These are phyloP conservation scores for Dioszegia crocea DNA, from an alignment of 768 basidiomycete genomes.

Conservation along the genomic window DNA sequence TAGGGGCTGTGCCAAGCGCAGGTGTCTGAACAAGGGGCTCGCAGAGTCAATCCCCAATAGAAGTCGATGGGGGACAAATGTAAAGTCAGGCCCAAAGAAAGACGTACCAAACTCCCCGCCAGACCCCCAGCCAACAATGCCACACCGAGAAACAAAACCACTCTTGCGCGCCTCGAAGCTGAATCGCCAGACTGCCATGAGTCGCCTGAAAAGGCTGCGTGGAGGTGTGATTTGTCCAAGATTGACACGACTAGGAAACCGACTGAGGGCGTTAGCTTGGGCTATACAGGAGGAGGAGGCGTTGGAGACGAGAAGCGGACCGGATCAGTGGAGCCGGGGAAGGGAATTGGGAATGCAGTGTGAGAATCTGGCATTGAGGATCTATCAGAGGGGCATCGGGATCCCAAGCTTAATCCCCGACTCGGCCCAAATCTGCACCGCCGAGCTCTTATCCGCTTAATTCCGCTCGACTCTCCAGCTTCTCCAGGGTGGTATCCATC, in stretches of 20 bases:
- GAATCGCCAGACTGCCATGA: conserved; percentile 58
- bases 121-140: conserved; percentile 96
- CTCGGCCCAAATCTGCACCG: too few species aligned
- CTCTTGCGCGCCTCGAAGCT: conserved; percentile 83
- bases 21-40: too few species aligned
- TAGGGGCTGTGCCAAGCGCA: background rate
- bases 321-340: background rate
- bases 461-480: too few species aligned
- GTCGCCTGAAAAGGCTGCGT: conserved; percentile 58
- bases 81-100: background rate
- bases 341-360: too few species aligned
- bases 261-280: conserved; percentile 48
- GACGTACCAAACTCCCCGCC: conserved; percentile 89
- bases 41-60: too few species aligned
- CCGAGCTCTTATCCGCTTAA: too few species aligned
- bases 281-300: too few species aligned
- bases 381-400: too few species aligned
- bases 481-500: too few species aligned
- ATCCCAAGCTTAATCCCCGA: too few species aligned
- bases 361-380: too few species aligned
- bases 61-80: too few species aligned
- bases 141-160: conserved; percentile 91
- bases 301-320: background rate
- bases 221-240: conserved; percentile 86
- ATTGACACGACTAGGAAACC: conserved; percentile 89